phyloP scores from a whole-genome alignment of 352 stramenopile genomes.

The Phytophthora sp. region DNA sequence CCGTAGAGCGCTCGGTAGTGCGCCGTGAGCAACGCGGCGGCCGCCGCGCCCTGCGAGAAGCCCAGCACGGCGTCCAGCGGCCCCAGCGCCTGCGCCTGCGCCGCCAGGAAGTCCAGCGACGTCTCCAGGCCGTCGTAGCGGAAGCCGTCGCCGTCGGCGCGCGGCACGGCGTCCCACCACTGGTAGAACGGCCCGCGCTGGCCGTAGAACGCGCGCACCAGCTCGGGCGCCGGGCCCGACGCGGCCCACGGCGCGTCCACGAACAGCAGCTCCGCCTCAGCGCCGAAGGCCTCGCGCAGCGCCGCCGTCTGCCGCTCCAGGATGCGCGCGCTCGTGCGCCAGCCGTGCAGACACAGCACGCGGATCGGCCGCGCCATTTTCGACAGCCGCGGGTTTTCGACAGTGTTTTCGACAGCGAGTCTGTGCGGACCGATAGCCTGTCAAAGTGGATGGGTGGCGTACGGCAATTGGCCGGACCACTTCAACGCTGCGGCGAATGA shows the following conservation, averaged over 20 bases:
- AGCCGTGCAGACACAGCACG: conserved; percentile 82
- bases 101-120: conserved; percentile 61
- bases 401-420: no score
- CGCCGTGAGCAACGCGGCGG: conserved; percentile 68
- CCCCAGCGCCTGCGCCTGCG: conserved; percentile 51
- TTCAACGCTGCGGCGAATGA: no score
- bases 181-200: conserved; percentile 68
- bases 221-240: conserved; percentile 58
- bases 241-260: conserved; percentile 69
- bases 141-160: conserved; percentile 31
- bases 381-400: no score
- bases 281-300: conserved; percentile 59
- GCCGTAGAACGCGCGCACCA: conserved; percentile 68
- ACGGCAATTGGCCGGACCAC: no score
- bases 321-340: conserved; percentile 75
- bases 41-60: conserved; percentile 74
- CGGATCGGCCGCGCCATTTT: conserved; percentile 52
- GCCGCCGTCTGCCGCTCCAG: conserved; percentile 63
- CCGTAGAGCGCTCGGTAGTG: conserved; percentile 50
- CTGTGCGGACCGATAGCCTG: no score
- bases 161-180: conserved; percentile 75
- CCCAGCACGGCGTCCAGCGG: conserved; percentile 72
- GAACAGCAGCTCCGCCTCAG: conserved; percentile 65
- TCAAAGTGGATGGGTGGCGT: no score
- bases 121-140: conserved; percentile 70